phyloP scores from a whole-genome alignment of 352 stramenopile genomes.

The Phytophthora nicotianae region DNA sequence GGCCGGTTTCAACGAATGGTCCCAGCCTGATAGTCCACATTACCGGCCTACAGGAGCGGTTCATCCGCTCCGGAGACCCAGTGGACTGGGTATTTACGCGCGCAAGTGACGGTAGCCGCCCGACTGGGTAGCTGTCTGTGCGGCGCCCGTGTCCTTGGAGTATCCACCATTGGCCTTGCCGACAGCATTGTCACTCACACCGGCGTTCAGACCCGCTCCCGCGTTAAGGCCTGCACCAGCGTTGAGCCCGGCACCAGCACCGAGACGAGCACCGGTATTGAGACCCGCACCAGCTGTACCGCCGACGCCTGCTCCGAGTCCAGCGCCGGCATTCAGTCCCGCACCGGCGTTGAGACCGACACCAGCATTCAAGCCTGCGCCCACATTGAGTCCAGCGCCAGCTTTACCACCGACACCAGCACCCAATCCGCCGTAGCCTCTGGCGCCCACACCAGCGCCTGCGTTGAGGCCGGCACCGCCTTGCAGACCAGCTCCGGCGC shows the following conservation, averaged over 20 bases:
- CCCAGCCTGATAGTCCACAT: too few relatives aligned
- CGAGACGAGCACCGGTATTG: slow-evolving; percentile 1
- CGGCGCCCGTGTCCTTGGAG: not conserved
- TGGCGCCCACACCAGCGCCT: not conserved
- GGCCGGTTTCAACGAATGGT: not conserved
- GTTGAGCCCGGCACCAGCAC: not conserved
- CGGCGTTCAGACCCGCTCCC: not conserved
- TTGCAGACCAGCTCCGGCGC: not conserved
- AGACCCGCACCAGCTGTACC: not conserved
- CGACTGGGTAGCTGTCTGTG: not conserved
- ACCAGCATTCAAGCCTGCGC: slow-evolving; percentile 1
- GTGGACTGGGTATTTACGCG: too few relatives aligned
- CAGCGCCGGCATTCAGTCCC: not conserved
- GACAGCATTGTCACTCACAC: not conserved
- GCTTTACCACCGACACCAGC: not conserved
- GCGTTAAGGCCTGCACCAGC: slow-evolving; percentile 2
- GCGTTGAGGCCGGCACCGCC: not conserved
- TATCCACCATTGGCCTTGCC: slow-evolving; percentile 1
- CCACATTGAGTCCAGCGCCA: not conserved
- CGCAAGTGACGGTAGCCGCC: too few relatives aligned
- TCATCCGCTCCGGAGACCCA: not conserved
- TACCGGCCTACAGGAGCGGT: too few relatives aligned
- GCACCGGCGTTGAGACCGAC: slow-evolving; percentile 2
- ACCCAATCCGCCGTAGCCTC: not conserved
- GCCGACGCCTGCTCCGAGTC: not conserved